Conservation (phyloP, 2,329 filamentous ascomycete genomes). For the Chaetomiaceae sp. region DNA sequence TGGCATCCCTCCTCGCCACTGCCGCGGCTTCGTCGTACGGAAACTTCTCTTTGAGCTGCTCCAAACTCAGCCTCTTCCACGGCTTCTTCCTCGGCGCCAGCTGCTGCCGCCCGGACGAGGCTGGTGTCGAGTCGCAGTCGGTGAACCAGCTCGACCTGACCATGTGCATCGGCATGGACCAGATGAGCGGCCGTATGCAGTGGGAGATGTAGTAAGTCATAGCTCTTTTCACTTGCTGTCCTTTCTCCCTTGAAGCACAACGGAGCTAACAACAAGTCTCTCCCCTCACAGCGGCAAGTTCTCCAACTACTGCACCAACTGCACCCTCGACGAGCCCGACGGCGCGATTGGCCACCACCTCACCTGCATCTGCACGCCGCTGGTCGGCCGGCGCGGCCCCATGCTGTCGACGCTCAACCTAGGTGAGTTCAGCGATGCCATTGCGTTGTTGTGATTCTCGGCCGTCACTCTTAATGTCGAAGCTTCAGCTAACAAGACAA, state of each 20-base stretch:
- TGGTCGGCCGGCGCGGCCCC: not conserved
- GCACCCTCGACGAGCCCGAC: not conserved
- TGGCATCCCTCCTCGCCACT: not conserved
- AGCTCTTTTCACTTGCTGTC: too few species aligned
- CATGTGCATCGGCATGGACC: slow-evolving; percentile 19
- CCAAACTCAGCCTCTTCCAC: slow-evolving; percentile 6
- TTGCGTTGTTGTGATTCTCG: too few species aligned
- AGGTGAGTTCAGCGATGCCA: too few species aligned
- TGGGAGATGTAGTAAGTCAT: slow-evolving; percentile 18
- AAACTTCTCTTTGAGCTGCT: slow-evolving; percentile 18
- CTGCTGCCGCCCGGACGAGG: slow-evolving; percentile 2
- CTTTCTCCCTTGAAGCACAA: too few species aligned
- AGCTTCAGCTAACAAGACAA: not conserved
- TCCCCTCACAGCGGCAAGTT: slow-evolving; percentile 19
- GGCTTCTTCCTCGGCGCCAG: slow-evolving; percentile 9
- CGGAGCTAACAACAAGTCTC: too few species aligned
- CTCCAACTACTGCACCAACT: slow-evolving; percentile 18
- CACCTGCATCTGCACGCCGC: slow-evolving; percentile 10
- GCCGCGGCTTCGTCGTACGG: not conserved
- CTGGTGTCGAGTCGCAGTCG: not conserved
- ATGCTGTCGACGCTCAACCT: slow-evolving; percentile 10
- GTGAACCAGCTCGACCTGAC: slow-evolving; percentile 16
- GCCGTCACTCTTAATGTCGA: too few species aligned
- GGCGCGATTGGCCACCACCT: not conserved
- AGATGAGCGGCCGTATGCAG: slow-evolving; percentile 6